Percentiles rank a stretch among this genome's conserved stretches.
Conservation (phyloP, 768 basidiomycete genomes). For the Leucosporidium creatinivorum region DNA sequence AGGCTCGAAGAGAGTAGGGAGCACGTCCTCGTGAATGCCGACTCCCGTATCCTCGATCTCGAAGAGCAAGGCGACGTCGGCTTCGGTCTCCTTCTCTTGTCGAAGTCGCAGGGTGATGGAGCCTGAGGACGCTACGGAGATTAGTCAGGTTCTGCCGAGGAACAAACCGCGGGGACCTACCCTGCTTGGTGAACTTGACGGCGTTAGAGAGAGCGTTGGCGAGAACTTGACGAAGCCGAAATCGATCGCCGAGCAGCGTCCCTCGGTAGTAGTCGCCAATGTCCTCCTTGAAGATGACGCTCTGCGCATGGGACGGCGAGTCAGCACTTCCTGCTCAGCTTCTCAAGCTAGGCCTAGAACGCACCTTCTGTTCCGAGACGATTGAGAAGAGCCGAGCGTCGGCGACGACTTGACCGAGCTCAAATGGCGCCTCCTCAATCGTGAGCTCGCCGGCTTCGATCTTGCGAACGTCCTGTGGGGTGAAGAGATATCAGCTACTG, state of each 20-base stretch:
- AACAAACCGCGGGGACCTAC: background rate
- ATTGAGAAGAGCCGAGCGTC: slow-evolving; percentile 29
- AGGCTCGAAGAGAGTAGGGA: slow-evolving; percentile 32
- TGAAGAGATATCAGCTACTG: too few relatives aligned
- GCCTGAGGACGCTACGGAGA: slow-evolving; percentile 3
- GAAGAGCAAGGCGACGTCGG: slow-evolving; percentile 7
- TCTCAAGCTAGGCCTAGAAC: too few relatives aligned
- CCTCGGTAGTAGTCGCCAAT: slow-evolving; percentile 12
- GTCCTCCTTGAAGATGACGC: slow-evolving; percentile 24
- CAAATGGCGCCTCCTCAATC: slow-evolving; percentile 28
- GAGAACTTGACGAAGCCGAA: slow-evolving; percentile 29
- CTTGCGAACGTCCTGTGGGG: slow-evolving; percentile 31
- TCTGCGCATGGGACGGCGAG: slow-evolving; percentile 16
- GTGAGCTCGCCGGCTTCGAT: slow-evolving; percentile 31
- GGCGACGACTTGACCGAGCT: slow-evolving; percentile 10
- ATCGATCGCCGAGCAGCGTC: slow-evolving; percentile 26
- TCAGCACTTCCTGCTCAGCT: too few relatives aligned
- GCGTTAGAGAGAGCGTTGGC: slow-evolving; percentile 28
- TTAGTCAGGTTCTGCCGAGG: background rate
- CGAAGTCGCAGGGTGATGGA: slow-evolving; percentile 12
- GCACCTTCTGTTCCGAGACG: too few relatives aligned
- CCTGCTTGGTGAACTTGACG: slow-evolving; percentile 28
- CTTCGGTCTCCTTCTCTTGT: slow-evolving; percentile 21
- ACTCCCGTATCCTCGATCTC: slow-evolving; percentile 31
- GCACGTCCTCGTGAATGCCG: slow-evolving; percentile 22